phyloP scores from a whole-genome alignment of 2,329 filamentous ascomycete species.

The Cordyceps farinosa region DNA sequence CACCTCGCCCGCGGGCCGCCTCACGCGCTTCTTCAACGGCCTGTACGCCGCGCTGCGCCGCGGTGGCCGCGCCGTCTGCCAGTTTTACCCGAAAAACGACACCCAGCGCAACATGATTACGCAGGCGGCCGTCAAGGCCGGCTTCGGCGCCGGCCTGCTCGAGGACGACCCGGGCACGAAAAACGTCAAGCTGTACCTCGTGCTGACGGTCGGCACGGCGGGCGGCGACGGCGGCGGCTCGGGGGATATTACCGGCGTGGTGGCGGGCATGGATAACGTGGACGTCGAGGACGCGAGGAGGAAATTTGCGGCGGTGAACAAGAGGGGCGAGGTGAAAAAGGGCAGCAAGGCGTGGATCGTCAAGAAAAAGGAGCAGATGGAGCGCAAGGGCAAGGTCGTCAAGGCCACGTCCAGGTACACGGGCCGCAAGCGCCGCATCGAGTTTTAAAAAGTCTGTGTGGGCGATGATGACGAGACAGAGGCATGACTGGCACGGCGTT shows the following conservation, averaged over 20 bases:
- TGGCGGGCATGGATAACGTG: constrained; percentile 83
- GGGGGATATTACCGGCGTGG: constrained; percentile 83
- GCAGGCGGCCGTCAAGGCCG: constrained; percentile 83
- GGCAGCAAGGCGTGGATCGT: constrained; percentile 81
- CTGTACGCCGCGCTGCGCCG: constrained; percentile 80
- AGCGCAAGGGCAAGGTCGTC: constrained; percentile 89
- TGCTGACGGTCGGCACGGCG: constrained; percentile 77
- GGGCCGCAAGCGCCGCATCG: constrained; percentile 75
- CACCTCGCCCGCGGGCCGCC: constrained; percentile 71
- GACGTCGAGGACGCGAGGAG: constrained; percentile 71
- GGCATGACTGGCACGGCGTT: constrained; percentile 24
- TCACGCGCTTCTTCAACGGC: constrained; percentile 87
- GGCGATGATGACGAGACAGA: constrained; percentile 6
- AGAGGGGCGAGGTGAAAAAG: constrained; percentile 59
- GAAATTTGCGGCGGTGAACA: constrained; percentile 44
- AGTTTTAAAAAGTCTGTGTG: constrained; percentile 53
- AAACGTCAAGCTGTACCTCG: constrained; percentile 93
- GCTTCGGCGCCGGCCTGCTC: constrained; percentile 89
- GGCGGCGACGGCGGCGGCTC: constrained; percentile 48
- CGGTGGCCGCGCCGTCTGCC: constrained; percentile 87
- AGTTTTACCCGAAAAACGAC: constrained; percentile 98
- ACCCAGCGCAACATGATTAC: constrained; percentile 89
- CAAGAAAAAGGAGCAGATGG: constrained; percentile 89
- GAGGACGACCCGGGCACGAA: constrained; percentile 97
- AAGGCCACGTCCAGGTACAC: constrained; percentile 93